phyloP scores from a whole-genome alignment of 2,329 filamentous ascomycete genomes.

The Diplocarpon rosae region DNA sequence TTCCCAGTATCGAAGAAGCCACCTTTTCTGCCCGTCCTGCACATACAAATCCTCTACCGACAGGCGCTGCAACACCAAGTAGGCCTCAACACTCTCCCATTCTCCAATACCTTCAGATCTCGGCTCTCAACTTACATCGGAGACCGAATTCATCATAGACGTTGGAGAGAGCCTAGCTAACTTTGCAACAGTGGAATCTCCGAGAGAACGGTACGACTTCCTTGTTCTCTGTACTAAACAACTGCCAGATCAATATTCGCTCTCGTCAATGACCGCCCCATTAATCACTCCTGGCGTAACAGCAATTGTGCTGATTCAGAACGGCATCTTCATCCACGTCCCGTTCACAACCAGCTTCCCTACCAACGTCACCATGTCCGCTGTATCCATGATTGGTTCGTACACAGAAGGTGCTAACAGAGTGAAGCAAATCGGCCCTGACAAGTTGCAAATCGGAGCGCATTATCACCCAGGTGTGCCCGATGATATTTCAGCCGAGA shows the following conservation, averaged over 20 bases:
- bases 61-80: slow-evolving; percentile 9
- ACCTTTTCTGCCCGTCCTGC: slow-evolving; percentile 1
- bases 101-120: too few relatives aligned
- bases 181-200: slow-evolving; percentile 1
- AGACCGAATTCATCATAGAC: too few relatives aligned
- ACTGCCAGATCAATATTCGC: slow-evolving; percentile 13
- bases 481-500: slow-evolving; percentile 10
- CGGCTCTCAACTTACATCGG: too few relatives aligned
- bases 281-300: slow-evolving; percentile 14
- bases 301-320: slow-evolving; percentile 18
- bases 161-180: too few relatives aligned
- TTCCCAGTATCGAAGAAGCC: slow-evolving; percentile 9
- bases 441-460: slow-evolving; percentile 14
- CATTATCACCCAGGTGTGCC: slow-evolving; percentile 13
- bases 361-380: slow-evolving; percentile 13
- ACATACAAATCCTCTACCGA: slow-evolving; percentile 1
- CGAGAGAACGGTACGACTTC: slow-evolving; percentile 14
- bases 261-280: slow-evolving; percentile 11
- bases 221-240: slow-evolving; percentile 17
- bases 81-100: too few relatives aligned
- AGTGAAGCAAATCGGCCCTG: slow-evolving; percentile 13
- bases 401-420: slow-evolving; percentile 8
- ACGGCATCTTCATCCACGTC: slow-evolving; percentile 17
- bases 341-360: slow-evolving; percentile 15
- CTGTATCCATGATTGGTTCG: slow-evolving; percentile 16